phyloP scores from a whole-genome alignment of 2,329 filamentous ascomycete species.

The Zelopaecilomyces penicillatus region DNA sequence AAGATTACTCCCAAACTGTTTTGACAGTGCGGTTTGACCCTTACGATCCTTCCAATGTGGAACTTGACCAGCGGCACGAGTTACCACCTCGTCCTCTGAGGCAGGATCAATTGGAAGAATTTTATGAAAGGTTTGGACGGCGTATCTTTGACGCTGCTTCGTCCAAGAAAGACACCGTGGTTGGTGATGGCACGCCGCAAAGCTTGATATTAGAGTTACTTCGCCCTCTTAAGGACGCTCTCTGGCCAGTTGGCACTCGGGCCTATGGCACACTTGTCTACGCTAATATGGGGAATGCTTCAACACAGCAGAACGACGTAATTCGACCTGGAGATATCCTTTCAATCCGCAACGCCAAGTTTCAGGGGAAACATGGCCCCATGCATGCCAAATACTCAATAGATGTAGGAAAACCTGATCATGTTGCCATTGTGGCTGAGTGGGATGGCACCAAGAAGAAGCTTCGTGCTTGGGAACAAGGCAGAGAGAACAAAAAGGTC shows the following conservation, averaged over 20 bases:
- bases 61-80: conserved; percentile 80
- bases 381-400: conserved; percentile 91
- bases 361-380: conserved; percentile 89
- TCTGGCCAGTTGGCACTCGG: conserved; percentile 78
- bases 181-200: conserved; percentile 77
- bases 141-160: conserved; percentile 63
- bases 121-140: conserved; percentile 73
- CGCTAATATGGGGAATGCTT: conserved; percentile 88
- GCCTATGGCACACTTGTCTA: conserved; percentile 91
- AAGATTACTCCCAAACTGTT: conserved; percentile 93
- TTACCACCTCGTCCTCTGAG: conserved; percentile 70
- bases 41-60: conserved; percentile 61
- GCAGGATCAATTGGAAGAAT: conserved; percentile 87
- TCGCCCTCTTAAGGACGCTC: conserved; percentile 60
- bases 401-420: conserved; percentile 81
- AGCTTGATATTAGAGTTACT: conserved; percentile 74
- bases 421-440: conserved; percentile 85
- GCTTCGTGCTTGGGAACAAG: conserved; percentile 90
- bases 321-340: conserved; percentile 91
- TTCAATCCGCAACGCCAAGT: conserved; percentile 83
- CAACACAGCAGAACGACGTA: conserved; percentile 81
- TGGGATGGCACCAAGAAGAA: conserved; percentile 99
- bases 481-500: conserved; percentile 84
- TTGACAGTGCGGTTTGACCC: conserved; percentile 74
- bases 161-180: conserved; percentile 66